phyloP scores from a whole-genome alignment of 495 filamentous ascomycete genomes.

The Aspergillus kassunensis region DNA sequence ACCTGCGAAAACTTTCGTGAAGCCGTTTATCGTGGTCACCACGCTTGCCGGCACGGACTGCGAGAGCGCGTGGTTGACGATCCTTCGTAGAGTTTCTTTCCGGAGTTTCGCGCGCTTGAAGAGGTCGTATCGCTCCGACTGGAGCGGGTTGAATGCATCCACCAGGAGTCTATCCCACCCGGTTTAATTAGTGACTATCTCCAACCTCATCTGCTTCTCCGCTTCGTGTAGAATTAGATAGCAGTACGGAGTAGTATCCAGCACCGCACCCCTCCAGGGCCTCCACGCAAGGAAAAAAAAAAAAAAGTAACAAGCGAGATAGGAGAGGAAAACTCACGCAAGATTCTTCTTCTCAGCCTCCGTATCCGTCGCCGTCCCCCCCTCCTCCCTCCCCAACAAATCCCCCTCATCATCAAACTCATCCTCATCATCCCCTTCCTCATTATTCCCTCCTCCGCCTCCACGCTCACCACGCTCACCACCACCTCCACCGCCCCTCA shows the following conservation, averaged over 20 bases:
- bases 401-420: conserved; percentile 62
- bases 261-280: neutral
- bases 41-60: conserved; percentile 79
- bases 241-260: too few relatives aligned
- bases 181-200: conserved; percentile 6
- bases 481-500: conserved; percentile 35
- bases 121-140: conserved; percentile 68
- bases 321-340: conserved; percentile 39
- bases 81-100: conserved; percentile 59
- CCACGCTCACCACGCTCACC: conserved; percentile 33
- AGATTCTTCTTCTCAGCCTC: conserved; percentile 68
- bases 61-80: conserved; percentile 82
- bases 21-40: conserved; percentile 73
- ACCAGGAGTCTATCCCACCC: conserved; percentile 54
- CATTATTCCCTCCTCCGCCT: conserved; percentile 29
- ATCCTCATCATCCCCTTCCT: conserved; percentile 58
- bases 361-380: conserved; percentile 56
- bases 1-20: conserved; percentile 80
- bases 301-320: neutral
- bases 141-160: conserved; percentile 60
- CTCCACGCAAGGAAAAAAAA: conserved; percentile 7
- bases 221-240: neutral
- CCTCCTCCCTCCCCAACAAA: conserved; percentile 57
- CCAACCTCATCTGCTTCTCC: neutral
- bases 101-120: conserved; percentile 68